Base-by-base conservation (phyloP, 352 stramenopile species). In the Hyphochytrium catenoides region DNA sequence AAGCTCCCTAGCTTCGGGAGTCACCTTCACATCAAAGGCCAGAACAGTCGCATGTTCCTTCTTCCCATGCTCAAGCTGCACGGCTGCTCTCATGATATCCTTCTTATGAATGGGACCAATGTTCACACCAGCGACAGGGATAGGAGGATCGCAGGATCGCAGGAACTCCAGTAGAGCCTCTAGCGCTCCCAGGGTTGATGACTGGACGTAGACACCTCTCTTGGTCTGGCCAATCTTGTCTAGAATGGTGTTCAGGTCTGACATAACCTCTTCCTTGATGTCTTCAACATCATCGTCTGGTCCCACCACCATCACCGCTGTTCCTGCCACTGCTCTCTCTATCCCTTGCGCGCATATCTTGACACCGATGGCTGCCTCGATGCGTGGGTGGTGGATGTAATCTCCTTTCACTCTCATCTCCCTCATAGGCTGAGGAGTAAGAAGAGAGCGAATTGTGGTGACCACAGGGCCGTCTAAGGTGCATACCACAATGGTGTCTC, bases 31-130 rank as follows among this genome's bases (percentile, higher is more conserved):
- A 53, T 99, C 90, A 49, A 99, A 99, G 20, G 88, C 89, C 18
- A 99, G 53, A 41, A 98, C 94, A 5, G 84, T 96, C 8, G 83
- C 86, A 54, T 82, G 98, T 59, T 98, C 77, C 35, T 70, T 72
- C 46, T 87, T 62, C 6, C 62, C 60, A 57, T 97, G 93, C 54
- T 98, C 89, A 37, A 96, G 75, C 74, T 98, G 95, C 44, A 96
- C 91, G 7, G 76, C 93, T 29, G 93, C 93, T 30, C 83, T 84
- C 55, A 94, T 97, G 7, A 99, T 84, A 54, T 98, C 88, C 54
- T 93, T 92, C 63, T 97, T 96, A 72, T 95, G 81, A 34, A 99
- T 81, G 6, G 88, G 89, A 9, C 91, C 91, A 46, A 99, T 94
- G 48, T 90, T 91, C 37, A 97, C 88, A 20, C 70, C 83, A 34